These are phyloP conservation scores for Coprinellus aureogranulatus DNA, from an alignment of 768 basidiomycete species.

Conservation along the genomic window DNA sequence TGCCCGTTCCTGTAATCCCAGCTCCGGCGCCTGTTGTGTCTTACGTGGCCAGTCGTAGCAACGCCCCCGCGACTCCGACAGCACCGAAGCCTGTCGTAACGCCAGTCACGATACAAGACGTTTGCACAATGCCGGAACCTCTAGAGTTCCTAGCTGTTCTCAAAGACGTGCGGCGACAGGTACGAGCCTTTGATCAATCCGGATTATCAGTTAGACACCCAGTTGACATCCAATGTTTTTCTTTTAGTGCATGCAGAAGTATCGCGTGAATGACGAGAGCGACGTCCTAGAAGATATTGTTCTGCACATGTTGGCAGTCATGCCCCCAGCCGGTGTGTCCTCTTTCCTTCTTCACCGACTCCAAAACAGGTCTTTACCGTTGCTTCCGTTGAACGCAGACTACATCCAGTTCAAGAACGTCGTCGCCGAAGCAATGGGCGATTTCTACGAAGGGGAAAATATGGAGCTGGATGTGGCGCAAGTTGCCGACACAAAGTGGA, in stretches of 20 bases:
- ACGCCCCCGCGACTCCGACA: not conserved
- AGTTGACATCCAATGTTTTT: not conserved
- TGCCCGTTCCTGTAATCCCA: not conserved
- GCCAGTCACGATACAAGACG: not conserved
- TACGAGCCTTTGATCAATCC: not conserved
- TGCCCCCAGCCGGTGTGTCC: not conserved
- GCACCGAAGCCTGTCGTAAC: not conserved
- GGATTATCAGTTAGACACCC: not conserved
- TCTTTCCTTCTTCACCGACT: not conserved
- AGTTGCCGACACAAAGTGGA: not conserved
- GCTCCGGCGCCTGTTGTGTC: not conserved
- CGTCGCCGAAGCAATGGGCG: not conserved
- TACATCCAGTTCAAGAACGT: not conserved
- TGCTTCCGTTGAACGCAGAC: too few relatives aligned
- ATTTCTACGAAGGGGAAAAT: too few relatives aligned
- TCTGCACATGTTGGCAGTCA: not conserved
- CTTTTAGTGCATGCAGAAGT: not conserved
- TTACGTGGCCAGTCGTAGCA: not conserved
- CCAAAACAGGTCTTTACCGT: not conserved
- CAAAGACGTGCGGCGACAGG: constrained; percentile 1
- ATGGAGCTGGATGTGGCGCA: not conserved
- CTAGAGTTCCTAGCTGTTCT: not conserved
- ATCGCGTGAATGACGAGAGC: not conserved
- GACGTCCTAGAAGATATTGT: not conserved
- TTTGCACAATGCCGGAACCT: not conserved